Percentiles rank a stretch among this genome's conserved stretches.
Evolutionary conservation across 371 early-diverging fungal genomes (phyloP).

Genomic region (Haplosporangium sp.): DNA sequence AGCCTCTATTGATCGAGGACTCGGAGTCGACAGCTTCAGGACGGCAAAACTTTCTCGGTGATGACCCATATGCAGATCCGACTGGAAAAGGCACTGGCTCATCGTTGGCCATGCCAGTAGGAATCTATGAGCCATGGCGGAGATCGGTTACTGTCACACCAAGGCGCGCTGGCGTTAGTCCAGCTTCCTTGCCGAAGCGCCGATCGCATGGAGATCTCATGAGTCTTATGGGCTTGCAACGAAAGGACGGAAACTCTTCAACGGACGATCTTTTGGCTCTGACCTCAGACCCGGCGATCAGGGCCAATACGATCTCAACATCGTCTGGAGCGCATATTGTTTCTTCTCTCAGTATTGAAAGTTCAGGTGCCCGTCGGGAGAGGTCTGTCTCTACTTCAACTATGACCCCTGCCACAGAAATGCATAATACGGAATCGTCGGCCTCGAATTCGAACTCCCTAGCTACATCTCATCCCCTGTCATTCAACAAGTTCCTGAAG

Average conservation of each 20-base stretch:
- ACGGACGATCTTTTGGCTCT: constrained; percentile 6
- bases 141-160: constrained; percentile 17
- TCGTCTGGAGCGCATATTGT: constrained; percentile 22
- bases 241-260: constrained; percentile 18
- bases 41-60: constrained; percentile 31
- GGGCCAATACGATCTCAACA: constrained; percentile 18
- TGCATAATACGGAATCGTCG: neutral
- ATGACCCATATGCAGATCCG: constrained; percentile 43
- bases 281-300: neutral
- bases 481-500: constrained; percentile 46
- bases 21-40: constrained; percentile 5
- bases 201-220: constrained; percentile 49
- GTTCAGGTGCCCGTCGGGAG: constrained; percentile 1
- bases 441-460: constrained; percentile 3
- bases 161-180: constrained; percentile 13
- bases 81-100: neutral
- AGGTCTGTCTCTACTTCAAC: constrained; percentile 31
- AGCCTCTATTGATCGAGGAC: constrained; percentile 33
- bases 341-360: constrained; percentile 3
- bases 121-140: constrained; percentile 43
- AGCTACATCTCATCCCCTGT: constrained; percentile 17
- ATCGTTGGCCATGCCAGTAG: neutral
- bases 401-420: neutral
- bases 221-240: constrained; percentile 36
- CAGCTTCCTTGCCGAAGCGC: constrained; percentile 25